Conservation (phyloP, 164 flowering plant species). For the Aristolochia californica region DNA sequence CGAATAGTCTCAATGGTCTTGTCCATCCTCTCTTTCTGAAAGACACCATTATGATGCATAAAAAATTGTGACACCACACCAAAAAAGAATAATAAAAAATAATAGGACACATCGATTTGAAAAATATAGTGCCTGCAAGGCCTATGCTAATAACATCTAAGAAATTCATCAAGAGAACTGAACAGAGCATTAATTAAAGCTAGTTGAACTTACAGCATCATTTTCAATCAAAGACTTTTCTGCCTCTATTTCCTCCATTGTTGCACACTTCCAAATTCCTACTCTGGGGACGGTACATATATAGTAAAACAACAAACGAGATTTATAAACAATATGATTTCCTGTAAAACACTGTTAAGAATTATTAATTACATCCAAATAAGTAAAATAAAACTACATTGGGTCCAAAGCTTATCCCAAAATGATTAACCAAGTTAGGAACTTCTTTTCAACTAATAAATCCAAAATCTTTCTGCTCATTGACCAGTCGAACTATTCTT, state of each 20-base stretch:
- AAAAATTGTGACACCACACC: too few species aligned
- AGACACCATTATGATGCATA: conserved; percentile 1
- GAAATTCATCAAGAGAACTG: background rate
- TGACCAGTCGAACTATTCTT: too few species aligned
- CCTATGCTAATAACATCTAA: background rate
- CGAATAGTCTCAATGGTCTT: conserved; percentile 65
- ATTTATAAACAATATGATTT: background rate
- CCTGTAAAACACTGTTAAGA: background rate
- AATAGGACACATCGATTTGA: too few species aligned
- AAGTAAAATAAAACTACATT: too few species aligned
- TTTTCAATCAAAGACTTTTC: conserved; percentile 68
- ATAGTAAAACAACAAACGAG: background rate
- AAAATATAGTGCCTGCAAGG: too few species aligned
- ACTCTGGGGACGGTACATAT: conserved; percentile 25
- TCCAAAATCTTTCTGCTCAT: too few species aligned
- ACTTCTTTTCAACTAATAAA: too few species aligned
- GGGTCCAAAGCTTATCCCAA: too few species aligned
- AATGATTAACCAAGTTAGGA: too few species aligned
- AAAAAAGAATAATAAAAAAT: too few species aligned
- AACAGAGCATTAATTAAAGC: background rate
- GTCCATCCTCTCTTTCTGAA: conserved; percentile 81
- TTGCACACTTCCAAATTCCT: conserved; percentile 61
- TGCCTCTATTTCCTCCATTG: conserved; percentile 80
- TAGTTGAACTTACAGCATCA: conserved; percentile 61
- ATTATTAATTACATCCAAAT: background rate